These are phyloP conservation scores for Astragalus glycyphyllos DNA, from an alignment of 306 rosid species.

Conservation along the genomic window DNA sequence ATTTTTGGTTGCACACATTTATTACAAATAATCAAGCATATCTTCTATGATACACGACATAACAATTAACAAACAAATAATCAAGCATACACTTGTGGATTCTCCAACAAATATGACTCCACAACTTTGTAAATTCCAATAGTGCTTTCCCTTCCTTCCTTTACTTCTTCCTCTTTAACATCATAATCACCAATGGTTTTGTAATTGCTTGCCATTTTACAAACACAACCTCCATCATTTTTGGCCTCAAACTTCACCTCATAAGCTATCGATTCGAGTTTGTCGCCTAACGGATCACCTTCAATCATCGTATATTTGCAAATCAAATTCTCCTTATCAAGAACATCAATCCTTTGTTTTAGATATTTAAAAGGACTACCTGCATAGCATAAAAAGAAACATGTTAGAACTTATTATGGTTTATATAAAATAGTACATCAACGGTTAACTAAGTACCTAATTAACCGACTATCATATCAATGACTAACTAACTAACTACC, in stretches of 20 bases:
- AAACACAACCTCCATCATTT: constrained; percentile 62
- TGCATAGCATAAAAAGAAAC: constrained; percentile 46
- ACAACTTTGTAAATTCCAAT: constrained; percentile 69
- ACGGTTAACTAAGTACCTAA: too few relatives aligned
- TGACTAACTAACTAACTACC: too few relatives aligned
- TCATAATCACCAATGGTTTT: constrained; percentile 54
- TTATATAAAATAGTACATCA: too few relatives aligned
- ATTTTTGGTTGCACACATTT: constrained; percentile 9
- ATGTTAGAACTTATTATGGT: too few relatives aligned
- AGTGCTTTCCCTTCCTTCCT: constrained; percentile 71
- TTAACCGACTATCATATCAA: too few relatives aligned
- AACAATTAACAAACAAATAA: constrained; percentile 28
- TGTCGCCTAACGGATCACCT: constrained; percentile 78
- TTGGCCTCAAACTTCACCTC: constrained; percentile 71
- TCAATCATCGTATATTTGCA: constrained; percentile 75
- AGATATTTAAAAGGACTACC: constrained; percentile 60
- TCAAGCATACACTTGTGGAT: constrained; percentile 67
- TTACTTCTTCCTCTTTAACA: constrained; percentile 61
- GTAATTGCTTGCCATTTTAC: constrained; percentile 61
- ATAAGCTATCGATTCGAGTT: constrained; percentile 66
- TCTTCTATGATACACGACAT: constrained; percentile 15
- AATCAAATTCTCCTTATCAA: constrained; percentile 59
- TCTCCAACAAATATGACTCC: constrained; percentile 66
- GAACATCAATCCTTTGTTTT: constrained; percentile 65
- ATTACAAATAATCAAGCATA: constrained; percentile 36